A percentile compares a stretch with the other conserved stretches of the same genome.
Conservation (phyloP, 2,329 filamentous ascomycete genomes). For the Aspergillus fijiensis region DNA sequence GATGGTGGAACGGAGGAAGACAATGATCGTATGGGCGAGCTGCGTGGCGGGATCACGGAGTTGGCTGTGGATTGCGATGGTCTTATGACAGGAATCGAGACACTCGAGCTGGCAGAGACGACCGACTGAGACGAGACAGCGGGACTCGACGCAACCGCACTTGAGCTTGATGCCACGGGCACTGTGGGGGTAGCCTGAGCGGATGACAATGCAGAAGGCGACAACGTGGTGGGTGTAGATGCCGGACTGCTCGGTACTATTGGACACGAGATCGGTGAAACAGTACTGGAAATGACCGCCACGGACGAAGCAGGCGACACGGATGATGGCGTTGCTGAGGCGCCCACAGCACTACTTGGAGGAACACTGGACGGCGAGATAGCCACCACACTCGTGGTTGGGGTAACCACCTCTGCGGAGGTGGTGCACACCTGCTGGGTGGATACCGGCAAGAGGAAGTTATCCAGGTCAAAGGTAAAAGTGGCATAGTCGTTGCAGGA, state of each 20-base stretch:
- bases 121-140: background rate
- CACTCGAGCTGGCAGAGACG: background rate
- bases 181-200: too few relatives aligned
- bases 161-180: too few relatives aligned
- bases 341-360: background rate
- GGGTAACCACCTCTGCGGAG: background rate
- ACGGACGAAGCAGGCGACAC: too few relatives aligned
- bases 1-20: background rate
- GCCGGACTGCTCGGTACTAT: too few relatives aligned
- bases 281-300: too few relatives aligned
- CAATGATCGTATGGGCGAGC: too few relatives aligned
- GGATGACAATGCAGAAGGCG: too few relatives aligned
- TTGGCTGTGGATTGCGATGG: too few relatives aligned
- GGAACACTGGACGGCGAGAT: background rate
- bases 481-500: background rate
- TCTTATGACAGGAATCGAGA: background rate
- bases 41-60: too few relatives aligned
- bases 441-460: background rate
- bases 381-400: background rate
- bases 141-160: too few relatives aligned
- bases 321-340: too few relatives aligned
- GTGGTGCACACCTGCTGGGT: background rate
- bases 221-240: too few relatives aligned
- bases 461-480: background rate
- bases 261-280: rapidly evolving